Base-by-base conservation (phyloP, 2,329 filamentous ascomycete genomes). In the Fonsecaea monophora region DNA sequence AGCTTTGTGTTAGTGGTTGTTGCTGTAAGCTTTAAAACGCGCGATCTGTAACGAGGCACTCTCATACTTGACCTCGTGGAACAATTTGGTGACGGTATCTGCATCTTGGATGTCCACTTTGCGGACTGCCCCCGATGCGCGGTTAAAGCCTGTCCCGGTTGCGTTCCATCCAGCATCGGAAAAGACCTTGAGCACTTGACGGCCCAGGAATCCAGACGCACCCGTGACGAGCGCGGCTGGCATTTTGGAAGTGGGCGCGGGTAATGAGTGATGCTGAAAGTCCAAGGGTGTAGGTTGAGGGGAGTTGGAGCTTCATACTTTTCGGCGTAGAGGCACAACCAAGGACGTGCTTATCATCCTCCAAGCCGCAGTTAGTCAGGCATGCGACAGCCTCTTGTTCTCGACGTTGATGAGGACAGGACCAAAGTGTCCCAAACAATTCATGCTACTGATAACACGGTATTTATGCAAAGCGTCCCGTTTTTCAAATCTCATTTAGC, bases 171-270 rank as follows among this genome's bases (percentile, higher is more conserved):
- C 83, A 35, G 83, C 84, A 64, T 84, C 79, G 62, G 88, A 82
- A 77, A 97, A 96, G 12, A 86, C 86, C 68, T 85, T 86, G 62
- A 89, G 83, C 10, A 96, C 90, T 77, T 95, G 88, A 53, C 92
- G 87, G 57, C 94, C 93, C 1, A 97, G 85, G 10, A 96, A 84
- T 62, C 93, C 93, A 21, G 91, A 94, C 42, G 92, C 92, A 65
- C 93, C 93, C 6, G 93, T 97, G 63, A 97, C 82, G 32, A 97
- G 83, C 9, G 86, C 92, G 66, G 85, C 60, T 38, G 74, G 66
- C 75, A 80, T 82, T 34, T 21, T 73, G 35, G 15, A 38, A 55
- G 55, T 56, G 50, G 18, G 12, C 12, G 53, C 37, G 21, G 30
- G 38, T 40, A 42, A 34, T 18, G 21, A 21, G 34, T 64, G 50